These are phyloP conservation scores for Elaphomyces granulatus DNA, from an alignment of 495 filamentous ascomycete genomes.

Conservation along the genomic window DNA sequence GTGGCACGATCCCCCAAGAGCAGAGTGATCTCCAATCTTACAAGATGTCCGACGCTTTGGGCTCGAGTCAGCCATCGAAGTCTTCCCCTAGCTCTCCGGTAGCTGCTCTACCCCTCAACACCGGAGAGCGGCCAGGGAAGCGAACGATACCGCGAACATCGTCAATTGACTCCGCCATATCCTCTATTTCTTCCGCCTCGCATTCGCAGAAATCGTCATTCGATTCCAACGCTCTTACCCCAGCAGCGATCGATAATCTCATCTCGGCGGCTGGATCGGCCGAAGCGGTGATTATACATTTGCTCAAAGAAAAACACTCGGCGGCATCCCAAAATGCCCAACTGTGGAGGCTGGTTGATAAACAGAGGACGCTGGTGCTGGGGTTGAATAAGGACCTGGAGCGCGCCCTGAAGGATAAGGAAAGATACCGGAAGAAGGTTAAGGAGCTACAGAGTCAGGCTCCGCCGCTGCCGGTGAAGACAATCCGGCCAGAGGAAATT, in stretches of 20 bases:
- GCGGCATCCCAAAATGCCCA: slow-evolving; percentile 81
- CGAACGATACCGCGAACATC: slow-evolving; percentile 59
- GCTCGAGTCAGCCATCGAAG: not conserved
- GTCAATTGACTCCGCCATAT: slow-evolving; percentile 91
- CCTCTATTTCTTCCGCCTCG: slow-evolving; percentile 58
- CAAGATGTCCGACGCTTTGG: slow-evolving; percentile 2
- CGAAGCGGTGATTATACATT: slow-evolving; percentile 75
- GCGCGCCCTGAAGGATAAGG: slow-evolving; percentile 83
- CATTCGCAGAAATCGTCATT: slow-evolving; percentile 50
- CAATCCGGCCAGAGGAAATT: not conserved
- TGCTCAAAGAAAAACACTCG: slow-evolving; percentile 83
- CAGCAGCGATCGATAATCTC: slow-evolving; percentile 54
- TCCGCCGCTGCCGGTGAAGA: slow-evolving; percentile 32
- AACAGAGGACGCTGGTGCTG: slow-evolving; percentile 84
- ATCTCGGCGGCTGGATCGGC: slow-evolving; percentile 75
- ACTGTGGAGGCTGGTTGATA: slow-evolving; percentile 89
- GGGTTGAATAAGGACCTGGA: slow-evolving; percentile 93
- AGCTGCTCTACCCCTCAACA: not conserved
- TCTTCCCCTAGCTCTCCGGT: slow-evolving; percentile 4
- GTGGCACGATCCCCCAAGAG: slow-evolving; percentile 4
- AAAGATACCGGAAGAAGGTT: slow-evolving; percentile 78
- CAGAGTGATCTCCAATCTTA: slow-evolving; percentile 2
- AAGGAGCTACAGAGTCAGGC: slow-evolving; percentile 52
- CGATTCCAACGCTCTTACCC: slow-evolving; percentile 34
- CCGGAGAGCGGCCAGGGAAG: slow-evolving; percentile 10